Percentiles rank a stretch among this genome's conserved stretches.
These are phyloP conservation scores for Setomelanomma holmii DNA, from an alignment of 2,329 filamentous ascomycete species.

Conservation along the genomic window DNA sequence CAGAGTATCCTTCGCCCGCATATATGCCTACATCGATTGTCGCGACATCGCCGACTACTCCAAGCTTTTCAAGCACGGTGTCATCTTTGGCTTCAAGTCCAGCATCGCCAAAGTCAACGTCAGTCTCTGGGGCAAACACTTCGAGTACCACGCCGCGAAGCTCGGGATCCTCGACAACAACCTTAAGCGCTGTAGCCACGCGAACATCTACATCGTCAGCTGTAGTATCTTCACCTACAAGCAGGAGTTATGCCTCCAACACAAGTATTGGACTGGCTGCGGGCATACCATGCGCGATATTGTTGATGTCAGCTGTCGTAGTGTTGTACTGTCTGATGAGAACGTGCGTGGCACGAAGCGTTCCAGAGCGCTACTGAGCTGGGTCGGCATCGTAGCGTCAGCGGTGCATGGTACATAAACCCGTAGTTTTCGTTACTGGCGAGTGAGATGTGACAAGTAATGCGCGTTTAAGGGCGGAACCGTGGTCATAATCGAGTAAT, in stretches of 20 bases:
- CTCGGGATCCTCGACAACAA: background rate
- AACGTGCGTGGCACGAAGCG: background rate
- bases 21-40: background rate
- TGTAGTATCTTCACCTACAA: too few species aligned
- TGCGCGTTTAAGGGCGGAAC: too few species aligned
- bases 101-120: background rate
- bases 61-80: background rate
- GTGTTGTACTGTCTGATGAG: background rate
- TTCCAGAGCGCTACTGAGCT: background rate
- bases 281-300: background rate
- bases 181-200: too few species aligned
- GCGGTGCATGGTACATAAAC: too few species aligned
- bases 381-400: background rate
- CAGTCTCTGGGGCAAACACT: background rate
- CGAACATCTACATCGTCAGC: too few species aligned
- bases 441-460: too few species aligned
- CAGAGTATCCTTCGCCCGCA: background rate
- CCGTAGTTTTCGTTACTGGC: too few species aligned
- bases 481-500: too few species aligned
- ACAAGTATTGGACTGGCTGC: background rate
- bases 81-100: background rate
- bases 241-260: too few species aligned
- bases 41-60: background rate
- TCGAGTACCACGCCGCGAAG: background rate
- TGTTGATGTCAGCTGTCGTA: background rate